Conservation (phyloP, 208 protist species). For the Wallacemonas sp. region DNA sequence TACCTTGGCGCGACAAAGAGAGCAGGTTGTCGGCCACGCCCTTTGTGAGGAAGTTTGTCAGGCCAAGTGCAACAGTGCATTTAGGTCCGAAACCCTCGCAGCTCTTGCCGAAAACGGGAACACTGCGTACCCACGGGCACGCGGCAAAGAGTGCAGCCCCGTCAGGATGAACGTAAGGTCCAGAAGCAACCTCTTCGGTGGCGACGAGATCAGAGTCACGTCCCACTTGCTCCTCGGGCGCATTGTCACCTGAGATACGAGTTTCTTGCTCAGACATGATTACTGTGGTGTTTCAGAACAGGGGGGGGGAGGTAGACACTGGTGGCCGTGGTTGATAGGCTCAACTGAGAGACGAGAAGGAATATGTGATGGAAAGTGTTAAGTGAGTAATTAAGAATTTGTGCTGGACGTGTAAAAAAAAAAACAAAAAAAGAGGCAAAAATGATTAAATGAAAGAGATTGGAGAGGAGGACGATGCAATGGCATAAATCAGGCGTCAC, state of each 20-base stretch:
- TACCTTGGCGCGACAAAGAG: slow-evolving; percentile 6
- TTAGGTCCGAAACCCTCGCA: slow-evolving; percentile 31
- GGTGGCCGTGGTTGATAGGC: too few species aligned
- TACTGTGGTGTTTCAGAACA: background rate
- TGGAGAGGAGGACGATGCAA: too few species aligned
- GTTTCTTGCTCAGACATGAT: slow-evolving; percentile 7
- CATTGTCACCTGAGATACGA: background rate
- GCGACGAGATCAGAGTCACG: slow-evolving; percentile 14
- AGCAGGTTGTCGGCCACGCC: slow-evolving; percentile 29
- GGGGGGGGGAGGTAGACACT: too few species aligned
- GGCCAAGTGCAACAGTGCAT: slow-evolving; percentile 19
- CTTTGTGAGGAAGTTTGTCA: slow-evolving; percentile 37
- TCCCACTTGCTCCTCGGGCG: slow-evolving; percentile 1
- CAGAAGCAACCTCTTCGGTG: slow-evolving; percentile 13
- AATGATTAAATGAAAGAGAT: background rate
- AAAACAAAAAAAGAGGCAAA: background rate
- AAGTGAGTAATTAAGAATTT: too few species aligned
- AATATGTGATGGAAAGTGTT: too few species aligned
- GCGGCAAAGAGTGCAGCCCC: slow-evolving; percentile 15
- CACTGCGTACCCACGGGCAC: slow-evolving; percentile 13
- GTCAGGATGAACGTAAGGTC: slow-evolving; percentile 23
- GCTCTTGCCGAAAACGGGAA: slow-evolving; percentile 24
- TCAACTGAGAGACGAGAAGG: too few species aligned
- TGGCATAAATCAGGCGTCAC: too few species aligned
- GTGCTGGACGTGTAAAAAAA: too few species aligned